These are phyloP conservation scores for Dothidotthia symphoricarpi DNA, from an alignment of 2,329 filamentous ascomycete genomes.

Conservation along the genomic window DNA sequence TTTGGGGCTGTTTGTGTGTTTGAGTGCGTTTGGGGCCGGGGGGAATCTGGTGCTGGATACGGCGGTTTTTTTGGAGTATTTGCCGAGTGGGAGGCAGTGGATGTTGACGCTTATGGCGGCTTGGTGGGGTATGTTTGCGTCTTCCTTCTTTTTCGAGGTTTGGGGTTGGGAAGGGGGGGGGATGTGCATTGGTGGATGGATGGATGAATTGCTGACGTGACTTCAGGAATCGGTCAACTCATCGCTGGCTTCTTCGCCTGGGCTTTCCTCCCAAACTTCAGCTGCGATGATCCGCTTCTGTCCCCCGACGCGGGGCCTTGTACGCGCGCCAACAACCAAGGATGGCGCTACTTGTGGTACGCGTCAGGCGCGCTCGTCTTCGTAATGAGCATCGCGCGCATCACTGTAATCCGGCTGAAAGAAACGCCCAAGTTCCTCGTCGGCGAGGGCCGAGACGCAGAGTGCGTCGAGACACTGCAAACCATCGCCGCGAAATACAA, in stretches of 20 bases:
- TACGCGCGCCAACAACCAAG: constrained; percentile 53
- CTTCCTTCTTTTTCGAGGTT: neutral
- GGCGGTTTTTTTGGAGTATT: constrained; percentile 58
- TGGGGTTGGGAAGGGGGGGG: neutral
- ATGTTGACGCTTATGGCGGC: constrained; percentile 62
- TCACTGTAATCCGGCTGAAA: constrained; percentile 54
- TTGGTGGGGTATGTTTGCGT: constrained; percentile 48
- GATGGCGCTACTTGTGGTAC: constrained; percentile 60
- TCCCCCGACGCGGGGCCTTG: constrained; percentile 45
- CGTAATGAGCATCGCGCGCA: constrained; percentile 52
- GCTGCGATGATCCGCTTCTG: constrained; percentile 42
- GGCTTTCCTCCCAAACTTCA: constrained; percentile 53
- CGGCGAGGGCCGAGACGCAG: constrained; percentile 53
- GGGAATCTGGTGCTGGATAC: constrained; percentile 65
- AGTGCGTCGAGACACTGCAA: constrained; percentile 52
- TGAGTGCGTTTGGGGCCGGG: constrained; percentile 64
- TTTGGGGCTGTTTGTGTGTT: constrained; percentile 61
- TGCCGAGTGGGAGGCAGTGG: constrained; percentile 62
- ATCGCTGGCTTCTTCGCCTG: constrained; percentile 56
- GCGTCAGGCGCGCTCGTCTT: constrained; percentile 55
- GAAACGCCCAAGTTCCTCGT: constrained; percentile 60
- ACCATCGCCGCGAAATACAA: constrained; percentile 55
- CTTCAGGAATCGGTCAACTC: constrained; percentile 50
- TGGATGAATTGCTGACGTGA: constrained; percentile 2
- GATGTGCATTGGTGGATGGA: too few relatives aligned